A percentile compares a stretch with the other conserved stretches of the same genome.
phyloP scores from a whole-genome alignment of 2,329 filamentous ascomycete genomes.

The Ceratocystis albifundus region DNA sequence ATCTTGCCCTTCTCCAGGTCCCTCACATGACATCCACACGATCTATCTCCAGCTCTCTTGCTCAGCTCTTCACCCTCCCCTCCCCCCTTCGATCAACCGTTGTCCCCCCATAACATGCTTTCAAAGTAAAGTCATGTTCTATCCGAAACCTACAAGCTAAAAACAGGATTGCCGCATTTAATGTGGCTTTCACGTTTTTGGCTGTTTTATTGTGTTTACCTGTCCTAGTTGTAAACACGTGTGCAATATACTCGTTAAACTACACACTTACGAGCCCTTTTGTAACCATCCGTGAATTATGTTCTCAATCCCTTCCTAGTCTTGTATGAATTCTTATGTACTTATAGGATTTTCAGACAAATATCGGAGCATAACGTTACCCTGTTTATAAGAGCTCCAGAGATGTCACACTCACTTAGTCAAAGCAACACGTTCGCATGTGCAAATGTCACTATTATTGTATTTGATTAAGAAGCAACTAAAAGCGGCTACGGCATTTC shows the following conservation, averaged over 20 bases:
- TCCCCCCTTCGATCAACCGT: background rate
- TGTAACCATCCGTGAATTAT: background rate
- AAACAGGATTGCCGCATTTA: background rate
- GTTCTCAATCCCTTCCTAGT: too few species aligned
- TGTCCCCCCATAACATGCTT: background rate
- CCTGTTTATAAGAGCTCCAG: background rate
- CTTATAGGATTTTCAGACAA: background rate
- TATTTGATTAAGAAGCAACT: constrained; percentile 13
- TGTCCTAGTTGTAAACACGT: constrained; percentile 40
- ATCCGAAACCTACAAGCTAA: background rate
- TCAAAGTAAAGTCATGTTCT: background rate
- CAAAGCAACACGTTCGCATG: background rate
- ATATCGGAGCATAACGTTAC: background rate
- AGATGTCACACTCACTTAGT: background rate
- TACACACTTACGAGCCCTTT: background rate
- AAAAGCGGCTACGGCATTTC: constrained; percentile 18
- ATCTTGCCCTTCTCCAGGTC: background rate
- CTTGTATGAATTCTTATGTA: too few species aligned
- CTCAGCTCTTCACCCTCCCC: too few species aligned
- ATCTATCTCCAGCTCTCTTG: background rate
- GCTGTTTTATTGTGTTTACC: constrained; percentile 41
- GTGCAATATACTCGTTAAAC: constrained; percentile 21
- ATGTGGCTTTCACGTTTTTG: constrained; percentile 24
- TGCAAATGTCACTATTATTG: too few species aligned
- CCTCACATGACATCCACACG: background rate